Evolutionary conservation across 148 eudicot genomes (phyloP).

Genomic region (Gaultheria prostrata): DNA sequence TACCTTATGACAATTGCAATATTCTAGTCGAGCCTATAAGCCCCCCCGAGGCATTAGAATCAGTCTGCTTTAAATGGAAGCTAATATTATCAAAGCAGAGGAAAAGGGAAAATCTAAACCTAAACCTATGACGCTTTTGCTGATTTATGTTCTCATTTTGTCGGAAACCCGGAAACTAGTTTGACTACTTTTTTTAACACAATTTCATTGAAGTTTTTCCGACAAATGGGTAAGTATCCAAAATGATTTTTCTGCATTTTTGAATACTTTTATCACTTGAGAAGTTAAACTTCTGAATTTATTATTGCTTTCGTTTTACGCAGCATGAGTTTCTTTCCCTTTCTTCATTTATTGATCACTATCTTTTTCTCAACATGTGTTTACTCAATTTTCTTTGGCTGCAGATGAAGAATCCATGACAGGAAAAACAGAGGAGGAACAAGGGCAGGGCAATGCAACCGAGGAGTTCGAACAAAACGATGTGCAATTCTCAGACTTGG

Average conservation of each 20-base stretch:
- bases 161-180: neutral
- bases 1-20: neutral
- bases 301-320: neutral
- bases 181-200: neutral
- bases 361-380: neutral
- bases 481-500: conserved; percentile 34
- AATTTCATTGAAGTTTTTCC: neutral
- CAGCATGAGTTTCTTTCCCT: neutral
- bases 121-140: neutral
- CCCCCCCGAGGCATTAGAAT: neutral
- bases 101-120: neutral
- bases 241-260: no score
- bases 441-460: conserved; percentile 16
- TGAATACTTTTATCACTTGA: no score
- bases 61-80: neutral
- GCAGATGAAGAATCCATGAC: conserved; percentile 54
- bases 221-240: neutral
- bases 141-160: neutral
- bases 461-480: conserved; percentile 38
- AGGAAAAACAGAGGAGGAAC: conserved; percentile 47
- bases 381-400: neutral
- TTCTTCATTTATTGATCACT: neutral
- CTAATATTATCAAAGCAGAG: neutral
- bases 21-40: neutral
- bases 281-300: neutral